phyloP scores from a whole-genome alignment of 2,329 filamentous ascomycete genomes.

The Thielaviopsis euricoi region DNA sequence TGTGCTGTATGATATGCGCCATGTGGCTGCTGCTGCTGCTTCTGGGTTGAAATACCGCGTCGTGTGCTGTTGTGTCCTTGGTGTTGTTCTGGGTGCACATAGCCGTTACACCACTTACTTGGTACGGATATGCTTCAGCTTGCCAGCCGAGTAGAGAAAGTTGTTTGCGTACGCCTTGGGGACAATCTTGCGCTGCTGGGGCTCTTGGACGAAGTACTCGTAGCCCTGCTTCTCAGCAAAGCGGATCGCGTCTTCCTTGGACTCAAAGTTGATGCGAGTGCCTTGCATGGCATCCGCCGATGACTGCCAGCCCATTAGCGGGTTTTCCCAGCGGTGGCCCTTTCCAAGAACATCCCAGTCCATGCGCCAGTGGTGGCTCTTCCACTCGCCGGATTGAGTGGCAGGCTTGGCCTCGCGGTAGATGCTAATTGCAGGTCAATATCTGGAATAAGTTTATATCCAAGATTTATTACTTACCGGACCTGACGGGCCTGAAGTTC shows the following conservation, averaged over 20 bases:
- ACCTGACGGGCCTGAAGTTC: constrained; percentile 90
- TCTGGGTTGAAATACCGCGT: not conserved
- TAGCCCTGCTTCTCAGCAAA: constrained; percentile 99
- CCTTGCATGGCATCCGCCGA: constrained; percentile 91
- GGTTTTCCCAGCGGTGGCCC: constrained; percentile 97
- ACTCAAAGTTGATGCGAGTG: constrained; percentile 75
- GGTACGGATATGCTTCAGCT: constrained; percentile 73
- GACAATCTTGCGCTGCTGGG: constrained; percentile 67
- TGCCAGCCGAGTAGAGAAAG: constrained; percentile 70
- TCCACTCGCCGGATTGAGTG: constrained; percentile 85
- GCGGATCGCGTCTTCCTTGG: constrained; percentile 82
- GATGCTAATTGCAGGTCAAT: constrained; percentile 43
- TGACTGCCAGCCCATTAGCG: constrained; percentile 96
- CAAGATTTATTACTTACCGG: constrained; percentile 41
- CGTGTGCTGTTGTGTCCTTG: not conserved
- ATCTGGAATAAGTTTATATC: not conserved
- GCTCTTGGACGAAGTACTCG: constrained; percentile 97
- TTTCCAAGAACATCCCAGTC: constrained; percentile 91
- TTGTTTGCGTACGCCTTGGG: constrained; percentile 97
- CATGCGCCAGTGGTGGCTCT: constrained; percentile 80
- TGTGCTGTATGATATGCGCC: not conserved
- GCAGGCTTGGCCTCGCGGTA: constrained; percentile 86
- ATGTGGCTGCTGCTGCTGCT: not conserved
- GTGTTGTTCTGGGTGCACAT: not conserved
- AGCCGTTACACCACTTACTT: constrained; percentile 37